These are phyloP conservation scores for Ogataea paradorogensis DNA, from an alignment of 805 yeast genomes.

Conservation along the genomic window DNA sequence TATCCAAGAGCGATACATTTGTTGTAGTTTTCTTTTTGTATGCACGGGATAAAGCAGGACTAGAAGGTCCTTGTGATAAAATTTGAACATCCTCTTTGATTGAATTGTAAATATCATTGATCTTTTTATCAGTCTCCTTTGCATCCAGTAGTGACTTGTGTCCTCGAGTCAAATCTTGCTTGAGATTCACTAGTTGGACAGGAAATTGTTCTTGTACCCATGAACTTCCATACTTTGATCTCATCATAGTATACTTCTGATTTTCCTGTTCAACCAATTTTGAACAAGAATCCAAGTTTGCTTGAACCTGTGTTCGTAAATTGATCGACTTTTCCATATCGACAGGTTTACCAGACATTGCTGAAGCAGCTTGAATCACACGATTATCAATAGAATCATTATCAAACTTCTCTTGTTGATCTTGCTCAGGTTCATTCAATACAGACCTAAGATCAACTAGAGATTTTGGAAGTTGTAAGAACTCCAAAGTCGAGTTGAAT, in stretches of 20 bases:
- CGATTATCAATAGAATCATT: conserved; percentile 37
- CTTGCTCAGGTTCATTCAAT: conserved; percentile 12
- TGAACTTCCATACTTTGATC: conserved; percentile 33
- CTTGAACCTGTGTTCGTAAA: conserved; percentile 38
- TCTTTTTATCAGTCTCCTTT: conserved; percentile 52
- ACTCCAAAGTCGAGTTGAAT: conserved; percentile 74
- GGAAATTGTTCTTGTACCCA: conserved; percentile 34
- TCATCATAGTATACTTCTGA: conserved; percentile 32
- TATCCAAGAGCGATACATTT: conserved; percentile 52
- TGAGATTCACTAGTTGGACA: conserved; percentile 12
- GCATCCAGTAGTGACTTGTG: conserved; percentile 64
- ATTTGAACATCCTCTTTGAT: conserved; percentile 41
- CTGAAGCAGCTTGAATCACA: conserved; percentile 38
- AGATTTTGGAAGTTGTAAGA: conserved; percentile 68
- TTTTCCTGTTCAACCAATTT: conserved; percentile 33
- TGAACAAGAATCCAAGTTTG: conserved; percentile 37
- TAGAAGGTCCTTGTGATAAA: conserved; percentile 43
- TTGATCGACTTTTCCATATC: conserved; percentile 33
- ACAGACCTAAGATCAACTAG: conserved; percentile 49
- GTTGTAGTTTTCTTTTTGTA: conserved; percentile 17
- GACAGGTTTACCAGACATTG: conserved; percentile 23
- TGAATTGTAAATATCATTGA: conserved; percentile 46
- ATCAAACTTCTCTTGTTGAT: background rate
- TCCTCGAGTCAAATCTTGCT: conserved; percentile 38
- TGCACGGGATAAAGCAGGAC: conserved; percentile 37